These are phyloP conservation scores for Tetrapisispora arboricola DNA, from an alignment of 805 yeast genomes.

Conservation along the genomic window DNA sequence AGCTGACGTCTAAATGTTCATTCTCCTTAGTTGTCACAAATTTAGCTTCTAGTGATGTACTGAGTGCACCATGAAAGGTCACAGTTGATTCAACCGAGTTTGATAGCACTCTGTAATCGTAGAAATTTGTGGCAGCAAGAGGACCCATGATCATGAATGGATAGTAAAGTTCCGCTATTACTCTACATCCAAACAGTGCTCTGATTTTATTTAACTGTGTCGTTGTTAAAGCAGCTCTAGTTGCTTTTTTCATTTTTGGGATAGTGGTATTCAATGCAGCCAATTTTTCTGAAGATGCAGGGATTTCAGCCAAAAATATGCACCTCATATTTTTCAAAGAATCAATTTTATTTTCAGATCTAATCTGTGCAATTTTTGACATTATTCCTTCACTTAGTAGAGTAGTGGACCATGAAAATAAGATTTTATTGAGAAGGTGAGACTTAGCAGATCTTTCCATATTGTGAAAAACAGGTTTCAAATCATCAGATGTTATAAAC, in stretches of 20 bases:
- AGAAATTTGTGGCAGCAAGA: conserved; percentile 45
- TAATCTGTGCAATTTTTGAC: conserved; percentile 25
- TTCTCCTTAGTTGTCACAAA: conserved; percentile 30
- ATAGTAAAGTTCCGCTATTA: conserved; percentile 41
- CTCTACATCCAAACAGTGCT: conserved; percentile 38
- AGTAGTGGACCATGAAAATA: conserved; percentile 31
- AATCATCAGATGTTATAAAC: conserved; percentile 7
- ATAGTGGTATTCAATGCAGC: conserved; percentile 11
- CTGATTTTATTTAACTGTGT: conserved; percentile 33
- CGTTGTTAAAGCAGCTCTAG: conserved; percentile 11
- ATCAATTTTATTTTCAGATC: conserved; percentile 2
- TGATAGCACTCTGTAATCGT: conserved; percentile 46
- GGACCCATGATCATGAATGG: conserved; percentile 42
- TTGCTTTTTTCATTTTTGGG: conserved; percentile 9
- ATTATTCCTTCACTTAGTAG: conserved; percentile 44
- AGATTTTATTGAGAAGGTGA: conserved; percentile 14
- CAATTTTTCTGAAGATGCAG: conserved; percentile 11
- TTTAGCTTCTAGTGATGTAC: conserved; percentile 53
- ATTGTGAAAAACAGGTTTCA: conserved; percentile 4
- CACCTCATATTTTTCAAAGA: conserved; percentile 30
- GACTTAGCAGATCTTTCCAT: background rate
- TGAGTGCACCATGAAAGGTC: conserved; percentile 44
- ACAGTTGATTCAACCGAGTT: conserved; percentile 21
- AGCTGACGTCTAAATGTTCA: conserved; percentile 25
- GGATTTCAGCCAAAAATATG: conserved; percentile 31